These are phyloP conservation scores for Candida berthetii DNA, from an alignment of 805 yeast genomes.

Conservation along the genomic window DNA sequence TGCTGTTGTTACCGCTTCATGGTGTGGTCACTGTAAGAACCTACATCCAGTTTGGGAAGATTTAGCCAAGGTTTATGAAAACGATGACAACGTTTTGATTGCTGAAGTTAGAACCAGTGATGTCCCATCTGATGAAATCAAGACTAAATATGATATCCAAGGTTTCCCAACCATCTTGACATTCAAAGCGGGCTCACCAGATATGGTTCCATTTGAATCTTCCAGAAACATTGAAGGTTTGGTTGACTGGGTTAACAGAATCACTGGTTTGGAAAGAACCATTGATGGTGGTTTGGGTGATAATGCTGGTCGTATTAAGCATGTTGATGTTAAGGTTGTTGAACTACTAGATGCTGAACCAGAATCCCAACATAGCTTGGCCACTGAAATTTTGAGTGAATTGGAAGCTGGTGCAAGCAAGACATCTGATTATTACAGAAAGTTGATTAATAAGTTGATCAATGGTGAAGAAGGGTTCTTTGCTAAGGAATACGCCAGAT, in stretches of 20 bases:
- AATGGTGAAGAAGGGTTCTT: constrained; percentile 38
- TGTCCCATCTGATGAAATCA: constrained; percentile 36
- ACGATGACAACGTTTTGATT: constrained; percentile 31
- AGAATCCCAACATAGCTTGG: constrained; percentile 13
- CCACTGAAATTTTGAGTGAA: constrained; percentile 25
- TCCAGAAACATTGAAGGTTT: constrained; percentile 42
- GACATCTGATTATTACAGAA: constrained; percentile 39
- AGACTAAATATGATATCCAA: constrained; percentile 31
- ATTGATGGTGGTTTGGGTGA: constrained; percentile 27
- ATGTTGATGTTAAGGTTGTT: constrained; percentile 20
- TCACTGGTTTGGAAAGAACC: constrained; percentile 28
- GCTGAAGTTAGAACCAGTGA: constrained; percentile 38
- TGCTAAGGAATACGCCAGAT: constrained; percentile 34
- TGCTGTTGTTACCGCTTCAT: constrained; percentile 40
- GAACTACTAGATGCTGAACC: constrained; percentile 19
- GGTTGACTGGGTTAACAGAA: constrained; percentile 44
- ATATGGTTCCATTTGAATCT: constrained; percentile 24
- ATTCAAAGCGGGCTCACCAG: constrained; percentile 31
- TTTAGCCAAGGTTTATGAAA: constrained; percentile 37
- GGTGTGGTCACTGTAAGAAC: constrained; percentile 50
- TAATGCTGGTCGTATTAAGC: constrained; percentile 28
- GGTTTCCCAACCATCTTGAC: constrained; percentile 46
- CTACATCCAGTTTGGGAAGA: constrained; percentile 40
- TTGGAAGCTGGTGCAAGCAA: constrained; percentile 15
- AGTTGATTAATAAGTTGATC: constrained; percentile 35